These are phyloP conservation scores for Lipomyces mesembrius DNA, from an alignment of 805 yeast genomes.

Conservation along the genomic window DNA sequence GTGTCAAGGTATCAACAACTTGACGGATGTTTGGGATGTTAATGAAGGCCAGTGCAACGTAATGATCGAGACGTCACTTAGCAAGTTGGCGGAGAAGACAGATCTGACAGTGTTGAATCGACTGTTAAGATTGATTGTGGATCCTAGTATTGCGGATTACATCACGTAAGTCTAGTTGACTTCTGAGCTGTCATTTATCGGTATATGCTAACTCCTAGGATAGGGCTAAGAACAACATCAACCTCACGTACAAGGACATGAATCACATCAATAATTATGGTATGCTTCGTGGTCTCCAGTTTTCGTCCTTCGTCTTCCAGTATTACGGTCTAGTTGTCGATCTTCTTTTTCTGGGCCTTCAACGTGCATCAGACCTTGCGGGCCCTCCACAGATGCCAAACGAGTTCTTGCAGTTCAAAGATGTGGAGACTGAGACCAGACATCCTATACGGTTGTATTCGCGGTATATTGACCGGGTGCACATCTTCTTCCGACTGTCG, in stretches of 20 bases:
- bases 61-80: constrained; percentile 75
- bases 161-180: constrained; percentile 49
- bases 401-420: constrained; percentile 74
- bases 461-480: constrained; percentile 81
- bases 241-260: constrained; percentile 90
- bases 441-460: constrained; percentile 82
- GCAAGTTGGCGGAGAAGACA: constrained; percentile 77
- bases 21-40: constrained; percentile 78
- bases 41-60: constrained; percentile 77
- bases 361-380: constrained; percentile 85
- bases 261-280: constrained; percentile 89
- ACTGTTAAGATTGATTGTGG: constrained; percentile 76
- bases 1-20: constrained; percentile 87
- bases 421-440: constrained; percentile 58
- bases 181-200: not conserved
- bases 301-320: constrained; percentile 86
- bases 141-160: constrained; percentile 91
- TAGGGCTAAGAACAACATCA: constrained; percentile 82
- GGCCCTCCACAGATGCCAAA: constrained; percentile 71
- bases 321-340: constrained; percentile 88
- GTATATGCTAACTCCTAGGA: not conserved
- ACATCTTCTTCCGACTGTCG: constrained; percentile 75
- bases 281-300: constrained; percentile 83
- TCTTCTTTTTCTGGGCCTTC: constrained; percentile 78
- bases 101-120: constrained; percentile 88